phyloP scores from a whole-genome alignment of 805 yeast species.

The Lipomyces oligophaga region DNA sequence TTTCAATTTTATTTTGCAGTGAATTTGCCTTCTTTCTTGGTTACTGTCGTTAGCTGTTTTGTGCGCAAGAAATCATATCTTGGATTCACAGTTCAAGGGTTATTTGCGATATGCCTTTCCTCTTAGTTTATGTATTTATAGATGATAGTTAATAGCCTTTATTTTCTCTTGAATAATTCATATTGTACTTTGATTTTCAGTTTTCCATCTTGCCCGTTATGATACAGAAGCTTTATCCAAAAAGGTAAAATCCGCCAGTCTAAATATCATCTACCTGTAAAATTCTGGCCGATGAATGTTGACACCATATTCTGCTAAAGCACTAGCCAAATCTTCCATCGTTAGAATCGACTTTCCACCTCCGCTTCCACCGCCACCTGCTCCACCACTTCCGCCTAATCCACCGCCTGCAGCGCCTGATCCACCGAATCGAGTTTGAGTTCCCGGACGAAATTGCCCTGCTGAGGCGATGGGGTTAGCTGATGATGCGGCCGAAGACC shows the following conservation, averaged over 20 bases:
- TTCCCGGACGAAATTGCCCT: conserved; percentile 22
- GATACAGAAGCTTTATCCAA: not conserved
- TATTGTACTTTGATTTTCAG: too few species aligned
- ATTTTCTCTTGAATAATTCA: too few species aligned
- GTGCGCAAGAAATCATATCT: too few species aligned
- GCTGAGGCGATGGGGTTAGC: conserved; percentile 59
- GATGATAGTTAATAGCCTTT: too few species aligned
- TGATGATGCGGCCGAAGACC: conserved; percentile 58
- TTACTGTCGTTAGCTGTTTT: too few species aligned
- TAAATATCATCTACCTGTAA: conserved; percentile 53
- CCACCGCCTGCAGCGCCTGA: conserved; percentile 40
- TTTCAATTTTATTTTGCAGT: too few species aligned
- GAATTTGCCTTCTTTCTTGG: too few species aligned
- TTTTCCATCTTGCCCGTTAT: too few species aligned
- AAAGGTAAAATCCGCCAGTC: not conserved
- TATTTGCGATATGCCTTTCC: too few species aligned
- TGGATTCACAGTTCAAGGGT: too few species aligned
- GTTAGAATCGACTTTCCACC: conserved; percentile 78
- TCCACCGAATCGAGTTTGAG: conserved; percentile 42
- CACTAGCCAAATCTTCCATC: conserved; percentile 89
- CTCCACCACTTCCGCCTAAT: conserved; percentile 34
- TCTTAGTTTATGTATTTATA: too few species aligned
- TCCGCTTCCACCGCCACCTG: conserved; percentile 39
- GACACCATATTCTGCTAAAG: conserved; percentile 87
- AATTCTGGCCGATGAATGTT: conserved; percentile 90